Evolutionary conservation across 2,329 filamentous ascomycete genomes (phyloP).

Genomic region (Trichophyton verrucosum): DNA sequence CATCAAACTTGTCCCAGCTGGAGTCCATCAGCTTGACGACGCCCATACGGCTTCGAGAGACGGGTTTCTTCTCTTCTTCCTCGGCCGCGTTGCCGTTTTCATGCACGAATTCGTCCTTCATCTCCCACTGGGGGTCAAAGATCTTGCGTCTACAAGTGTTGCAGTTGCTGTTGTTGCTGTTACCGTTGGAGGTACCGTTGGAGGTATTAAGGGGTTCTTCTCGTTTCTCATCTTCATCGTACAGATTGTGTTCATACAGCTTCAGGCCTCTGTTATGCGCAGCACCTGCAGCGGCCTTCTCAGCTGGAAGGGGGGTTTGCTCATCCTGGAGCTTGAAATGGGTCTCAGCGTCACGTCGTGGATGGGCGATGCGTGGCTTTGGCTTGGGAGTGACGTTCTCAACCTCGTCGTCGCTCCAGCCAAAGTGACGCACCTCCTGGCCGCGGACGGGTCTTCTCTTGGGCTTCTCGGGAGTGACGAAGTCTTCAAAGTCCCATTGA

Average conservation of each 20-base stretch:
- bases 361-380: slow-evolving; percentile 49
- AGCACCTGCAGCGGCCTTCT: slow-evolving; percentile 30
- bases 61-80: slow-evolving; percentile 2
- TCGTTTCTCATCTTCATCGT: slow-evolving; percentile 44
- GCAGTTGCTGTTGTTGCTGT: slow-evolving; percentile 31
- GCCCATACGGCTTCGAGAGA: slow-evolving; percentile 45
- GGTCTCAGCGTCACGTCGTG: slow-evolving; percentile 64
- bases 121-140: slow-evolving; percentile 65
- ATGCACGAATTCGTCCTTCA: slow-evolving; percentile 52
- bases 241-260: slow-evolving; percentile 68
- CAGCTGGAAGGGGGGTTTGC: slow-evolving; percentile 44
- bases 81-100: slow-evolving; percentile 22
- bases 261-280: slow-evolving; percentile 55
- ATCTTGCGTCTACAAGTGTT: slow-evolving; percentile 50
- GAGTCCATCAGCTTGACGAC: slow-evolving; percentile 62
- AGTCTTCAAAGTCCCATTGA: slow-evolving; percentile 83
- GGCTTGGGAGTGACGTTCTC: slow-evolving; percentile 29
- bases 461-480: slow-evolving; percentile 67
- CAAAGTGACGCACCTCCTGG: slow-evolving; percentile 62
- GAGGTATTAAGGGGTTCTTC: slow-evolving; percentile 48
- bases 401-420: slow-evolving; percentile 59
- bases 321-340: slow-evolving; percentile 81
- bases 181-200: slow-evolving; percentile 46
- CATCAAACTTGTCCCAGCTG: slow-evolving; percentile 36
- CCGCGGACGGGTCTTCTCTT: slow-evolving; percentile 46